Percentiles rank a stretch among this genome's conserved stretches.
phyloP scores from a whole-genome alignment of 2,329 filamentous ascomycete species.

The Trichoderma sp. region DNA sequence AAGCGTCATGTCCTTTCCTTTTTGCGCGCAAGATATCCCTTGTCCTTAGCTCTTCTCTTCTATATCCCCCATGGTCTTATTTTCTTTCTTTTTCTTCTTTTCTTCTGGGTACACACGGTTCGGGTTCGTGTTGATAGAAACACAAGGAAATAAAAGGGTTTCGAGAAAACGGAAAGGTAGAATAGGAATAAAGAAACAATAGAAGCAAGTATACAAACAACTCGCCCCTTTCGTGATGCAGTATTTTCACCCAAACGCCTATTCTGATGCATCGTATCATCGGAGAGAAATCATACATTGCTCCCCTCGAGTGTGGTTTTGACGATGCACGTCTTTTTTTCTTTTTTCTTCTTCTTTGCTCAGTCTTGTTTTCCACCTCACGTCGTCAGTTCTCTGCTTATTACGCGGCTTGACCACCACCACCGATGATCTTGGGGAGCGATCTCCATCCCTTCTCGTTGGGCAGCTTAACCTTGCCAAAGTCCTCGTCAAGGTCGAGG shows the following conservation, averaged over 20 bases:
- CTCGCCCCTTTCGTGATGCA: conserved; percentile 18
- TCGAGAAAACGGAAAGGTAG: background rate
- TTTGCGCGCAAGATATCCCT: background rate
- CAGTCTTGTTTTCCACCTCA: background rate
- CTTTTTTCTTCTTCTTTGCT: background rate
- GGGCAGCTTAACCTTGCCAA: conserved; percentile 70
- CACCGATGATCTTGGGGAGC: conserved; percentile 50
- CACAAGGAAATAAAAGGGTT: background rate
- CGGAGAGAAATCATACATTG: conserved; percentile 17
- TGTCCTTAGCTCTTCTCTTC: background rate
- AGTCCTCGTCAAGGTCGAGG: conserved; percentile 89
- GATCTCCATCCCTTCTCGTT: conserved; percentile 53
- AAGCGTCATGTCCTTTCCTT: background rate
- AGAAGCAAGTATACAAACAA: conserved; percentile 19
- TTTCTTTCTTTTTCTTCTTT: background rate
- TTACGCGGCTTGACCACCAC: conserved; percentile 29
- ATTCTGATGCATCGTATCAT: conserved; percentile 23
- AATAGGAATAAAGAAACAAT: conserved; percentile 3
- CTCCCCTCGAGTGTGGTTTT: background rate
- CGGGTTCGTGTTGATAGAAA: conserved; percentile 7
- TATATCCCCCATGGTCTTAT: background rate
- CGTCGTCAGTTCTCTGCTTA: background rate
- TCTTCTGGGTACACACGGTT: background rate
- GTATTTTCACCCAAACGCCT: conserved; percentile 22
- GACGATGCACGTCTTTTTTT: conserved; percentile 1